Evolutionary conservation across 129 eudicot genomes (phyloP).

Genomic region (Calendula officinalis): DNA sequence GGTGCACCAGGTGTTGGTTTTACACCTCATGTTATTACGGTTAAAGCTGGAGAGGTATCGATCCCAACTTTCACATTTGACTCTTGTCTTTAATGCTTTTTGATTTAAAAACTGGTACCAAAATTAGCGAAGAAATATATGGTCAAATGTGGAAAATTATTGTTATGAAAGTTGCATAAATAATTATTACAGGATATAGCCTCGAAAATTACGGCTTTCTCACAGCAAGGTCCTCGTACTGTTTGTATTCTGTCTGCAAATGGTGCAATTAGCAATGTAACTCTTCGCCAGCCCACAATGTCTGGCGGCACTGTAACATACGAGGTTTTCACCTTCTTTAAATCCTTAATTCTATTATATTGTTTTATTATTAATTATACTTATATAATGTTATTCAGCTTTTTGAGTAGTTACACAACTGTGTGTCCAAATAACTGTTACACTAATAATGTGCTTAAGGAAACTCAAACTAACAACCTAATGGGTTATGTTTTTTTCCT

Average conservation of each 20-base stretch:
- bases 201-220: constrained; percentile 68
- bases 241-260: constrained; percentile 91
- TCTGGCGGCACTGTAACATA: constrained; percentile 74
- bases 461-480: no score
- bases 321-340: constrained; percentile 53
- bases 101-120: neutral
- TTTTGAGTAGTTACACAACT: no score
- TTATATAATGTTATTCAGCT: no score
- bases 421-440: no score
- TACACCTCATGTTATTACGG: constrained; percentile 84
- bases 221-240: constrained; percentile 94
- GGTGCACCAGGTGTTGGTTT: constrained; percentile 82
- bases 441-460: no score
- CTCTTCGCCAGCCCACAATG: constrained; percentile 87
- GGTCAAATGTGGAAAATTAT: neutral
- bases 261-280: constrained; percentile 80
- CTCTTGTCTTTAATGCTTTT: neutral
- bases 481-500: no score
- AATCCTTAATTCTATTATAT: neutral
- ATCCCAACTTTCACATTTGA: neutral
- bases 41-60: constrained; percentile 78
- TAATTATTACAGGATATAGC: constrained; percentile 65
- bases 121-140: no score
- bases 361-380: no score
- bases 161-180: no score